A percentile compares a stretch with the other conserved stretches of the same genome.
These are phyloP conservation scores for Pichia phayaonensis DNA, from an alignment of 805 yeast species.

Conservation along the genomic window DNA sequence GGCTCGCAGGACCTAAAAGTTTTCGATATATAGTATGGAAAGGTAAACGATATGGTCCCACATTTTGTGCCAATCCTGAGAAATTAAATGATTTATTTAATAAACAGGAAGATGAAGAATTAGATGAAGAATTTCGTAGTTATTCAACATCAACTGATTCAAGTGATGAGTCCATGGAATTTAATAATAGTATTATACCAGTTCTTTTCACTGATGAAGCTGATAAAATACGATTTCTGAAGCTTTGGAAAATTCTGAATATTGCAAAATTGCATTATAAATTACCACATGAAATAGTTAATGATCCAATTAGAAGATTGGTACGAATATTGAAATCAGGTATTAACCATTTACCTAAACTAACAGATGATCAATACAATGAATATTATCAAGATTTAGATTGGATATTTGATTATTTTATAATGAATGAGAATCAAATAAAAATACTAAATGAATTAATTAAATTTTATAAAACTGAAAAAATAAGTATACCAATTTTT, in stretches of 20 bases:
- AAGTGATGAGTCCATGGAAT: neutral
- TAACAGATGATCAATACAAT: neutral
- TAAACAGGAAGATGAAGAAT: neutral
- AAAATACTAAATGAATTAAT: constrained; percentile 5
- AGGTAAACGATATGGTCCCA: constrained; percentile 17
- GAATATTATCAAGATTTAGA: neutral
- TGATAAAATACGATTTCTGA: neutral
- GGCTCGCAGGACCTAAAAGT: constrained; percentile 17
- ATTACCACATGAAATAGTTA: constrained; percentile 19
- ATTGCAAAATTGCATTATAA: constrained; percentile 20
- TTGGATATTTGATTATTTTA: constrained; percentile 14
- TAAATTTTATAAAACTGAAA: neutral
- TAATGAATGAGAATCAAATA: constrained; percentile 9
- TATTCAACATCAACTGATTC: neutral
- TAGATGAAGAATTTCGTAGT: neutral
- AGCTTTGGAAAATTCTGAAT: constrained; percentile 11
- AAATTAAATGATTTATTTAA: constrained; percentile 1
- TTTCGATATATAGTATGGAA: constrained; percentile 13
- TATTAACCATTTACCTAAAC: constrained; percentile 11
- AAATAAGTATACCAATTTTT: constrained; percentile 8
- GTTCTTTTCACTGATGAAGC: neutral
- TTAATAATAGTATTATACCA: neutral
- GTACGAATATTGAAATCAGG: constrained; percentile 12
- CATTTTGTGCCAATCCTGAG: constrained; percentile 13
- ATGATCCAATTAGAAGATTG: constrained; percentile 17